Conservation (phyloP, 345 rosid species). For the Tarenaya hassleriana region DNA sequence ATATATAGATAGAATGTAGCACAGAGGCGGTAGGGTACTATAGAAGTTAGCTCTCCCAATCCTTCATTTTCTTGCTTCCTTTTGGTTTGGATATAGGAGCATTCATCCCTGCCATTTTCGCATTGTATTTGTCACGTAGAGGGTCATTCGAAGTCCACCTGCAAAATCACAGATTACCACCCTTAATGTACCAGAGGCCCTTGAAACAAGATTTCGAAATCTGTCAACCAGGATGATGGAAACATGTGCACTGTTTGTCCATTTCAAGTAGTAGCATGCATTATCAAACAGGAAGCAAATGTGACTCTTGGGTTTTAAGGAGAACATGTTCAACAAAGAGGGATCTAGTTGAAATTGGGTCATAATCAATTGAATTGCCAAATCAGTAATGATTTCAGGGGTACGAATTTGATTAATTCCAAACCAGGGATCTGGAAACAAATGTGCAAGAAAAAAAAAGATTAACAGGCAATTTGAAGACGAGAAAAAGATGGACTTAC, state of each 20-base stretch:
- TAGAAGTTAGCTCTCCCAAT: slow-evolving; percentile 38
- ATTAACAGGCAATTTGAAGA: background rate
- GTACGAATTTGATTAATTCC: background rate
- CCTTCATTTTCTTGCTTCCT: slow-evolving; percentile 80
- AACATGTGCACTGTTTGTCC: slow-evolving; percentile 7
- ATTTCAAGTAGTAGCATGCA: no score
- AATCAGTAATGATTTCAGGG: slow-evolving; percentile 7
- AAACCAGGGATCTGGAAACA: slow-evolving; percentile 6
- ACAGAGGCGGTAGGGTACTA: no score
- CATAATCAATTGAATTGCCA: slow-evolving; percentile 11
- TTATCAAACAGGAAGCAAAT: no score
- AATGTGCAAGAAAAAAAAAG: background rate
- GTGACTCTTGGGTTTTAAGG: no score
- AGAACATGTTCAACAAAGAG: no score
- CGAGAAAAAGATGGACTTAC: slow-evolving; percentile 37
- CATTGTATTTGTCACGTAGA: slow-evolving; percentile 67
- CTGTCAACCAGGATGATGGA: background rate
- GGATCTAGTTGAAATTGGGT: no score
- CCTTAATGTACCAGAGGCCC: no score
- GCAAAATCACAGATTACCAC: no score
- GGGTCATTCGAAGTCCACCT: slow-evolving; percentile 69
- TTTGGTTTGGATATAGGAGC: slow-evolving; percentile 54
- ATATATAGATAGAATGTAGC: no score
- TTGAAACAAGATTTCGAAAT: slow-evolving; percentile 11
- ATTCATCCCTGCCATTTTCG: slow-evolving; percentile 71